Evolutionary conservation across 306 rosid species (phyloP), one percentile per base, ranked within the genome.

Genomic region (Luffa aegyptiaca): DNA sequence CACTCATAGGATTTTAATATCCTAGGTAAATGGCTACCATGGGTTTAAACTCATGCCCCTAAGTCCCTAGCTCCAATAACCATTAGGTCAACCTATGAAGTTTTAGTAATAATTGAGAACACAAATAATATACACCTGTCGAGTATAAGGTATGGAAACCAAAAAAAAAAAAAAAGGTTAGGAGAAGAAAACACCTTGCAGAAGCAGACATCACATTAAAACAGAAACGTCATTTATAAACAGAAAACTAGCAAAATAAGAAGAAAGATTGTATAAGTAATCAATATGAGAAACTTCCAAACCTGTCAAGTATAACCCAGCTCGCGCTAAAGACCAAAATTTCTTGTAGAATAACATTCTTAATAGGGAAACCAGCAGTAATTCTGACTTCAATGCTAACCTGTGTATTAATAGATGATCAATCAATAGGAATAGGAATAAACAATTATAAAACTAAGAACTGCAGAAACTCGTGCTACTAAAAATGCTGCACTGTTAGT

Each of bases 281-380:
- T 42, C 18, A 42, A 26, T n/a, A 26, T 5, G 77, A 74, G 61
- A 31, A 51, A 74, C 62, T 26, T 62, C 16, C 78, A 74, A 31
- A 91, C 96, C 97, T 90, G 74, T 93, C 96, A n/a, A 93, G 90
- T 66, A 93, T 45, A 78, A 88, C 83, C 97, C 97, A 91, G 55
- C 87, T 83, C 79, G 91, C 92, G 76, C 88, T 81, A 49, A 79
- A 87, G 56, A 83, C 76, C 69, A 70, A 64, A 75, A 90, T 81
- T 82, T 93, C 93, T 81, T 91, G 96, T 82, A 86, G 72, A 81
- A 93, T 69, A 84, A 93, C 89, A 79, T 87, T 88, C 81, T 81
- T 93, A 75, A 88, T 56, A 13, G 98, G 96, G 85, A 80, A 93
- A 56, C 97, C 96, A 4, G 97, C 93, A 2, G 86, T 86, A 80